These are phyloP conservation scores for Alternaria sp. DNA, from an alignment of 2,329 filamentous ascomycete species.

Conservation along the genomic window DNA sequence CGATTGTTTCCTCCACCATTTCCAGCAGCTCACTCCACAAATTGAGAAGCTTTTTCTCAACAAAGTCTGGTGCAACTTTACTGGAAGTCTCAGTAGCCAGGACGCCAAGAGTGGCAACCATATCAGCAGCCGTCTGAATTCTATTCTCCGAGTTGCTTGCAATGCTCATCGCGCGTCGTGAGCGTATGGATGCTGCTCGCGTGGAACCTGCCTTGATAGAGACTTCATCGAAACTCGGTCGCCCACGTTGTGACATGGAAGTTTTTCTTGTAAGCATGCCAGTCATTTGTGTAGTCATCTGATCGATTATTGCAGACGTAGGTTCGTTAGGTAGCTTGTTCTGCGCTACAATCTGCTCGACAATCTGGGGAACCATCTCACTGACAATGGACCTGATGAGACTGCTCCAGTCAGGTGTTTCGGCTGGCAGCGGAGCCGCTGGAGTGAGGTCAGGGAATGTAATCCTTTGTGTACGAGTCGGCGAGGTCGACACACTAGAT, in stretches of 20 bases:
- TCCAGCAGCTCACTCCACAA: constrained; percentile 47
- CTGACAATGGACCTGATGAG: constrained; percentile 46
- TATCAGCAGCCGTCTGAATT: constrained; percentile 45
- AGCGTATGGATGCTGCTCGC: constrained; percentile 31
- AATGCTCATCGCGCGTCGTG: constrained; percentile 37
- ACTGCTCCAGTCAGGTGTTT: constrained; percentile 37
- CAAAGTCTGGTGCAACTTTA: constrained; percentile 41
- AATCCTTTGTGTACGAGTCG: constrained; percentile 29
- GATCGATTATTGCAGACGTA: constrained; percentile 32
- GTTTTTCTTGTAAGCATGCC: constrained; percentile 39
- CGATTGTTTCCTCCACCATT: constrained; percentile 47
- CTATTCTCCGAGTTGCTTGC: constrained; percentile 43
- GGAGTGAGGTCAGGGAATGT: constrained; percentile 20
- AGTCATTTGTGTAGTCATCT: constrained; percentile 45
- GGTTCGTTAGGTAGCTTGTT: constrained; percentile 34
- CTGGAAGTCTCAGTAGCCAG: constrained; percentile 43
- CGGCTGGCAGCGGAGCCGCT: constrained; percentile 10
- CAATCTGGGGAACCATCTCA: constrained; percentile 47
- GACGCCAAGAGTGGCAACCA: constrained; percentile 45
- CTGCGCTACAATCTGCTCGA: constrained; percentile 43
- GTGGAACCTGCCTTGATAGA: constrained; percentile 23
- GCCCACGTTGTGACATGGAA: constrained; percentile 36
- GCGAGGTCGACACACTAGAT: constrained; percentile 25
- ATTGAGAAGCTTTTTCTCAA: constrained; percentile 45
- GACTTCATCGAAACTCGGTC: constrained; percentile 35